Percentiles rank a stretch among this genome's conserved stretches.
These are phyloP conservation scores for Chionographis japonica DNA, from an alignment of 106 monocot genomes.

Conservation along the genomic window DNA sequence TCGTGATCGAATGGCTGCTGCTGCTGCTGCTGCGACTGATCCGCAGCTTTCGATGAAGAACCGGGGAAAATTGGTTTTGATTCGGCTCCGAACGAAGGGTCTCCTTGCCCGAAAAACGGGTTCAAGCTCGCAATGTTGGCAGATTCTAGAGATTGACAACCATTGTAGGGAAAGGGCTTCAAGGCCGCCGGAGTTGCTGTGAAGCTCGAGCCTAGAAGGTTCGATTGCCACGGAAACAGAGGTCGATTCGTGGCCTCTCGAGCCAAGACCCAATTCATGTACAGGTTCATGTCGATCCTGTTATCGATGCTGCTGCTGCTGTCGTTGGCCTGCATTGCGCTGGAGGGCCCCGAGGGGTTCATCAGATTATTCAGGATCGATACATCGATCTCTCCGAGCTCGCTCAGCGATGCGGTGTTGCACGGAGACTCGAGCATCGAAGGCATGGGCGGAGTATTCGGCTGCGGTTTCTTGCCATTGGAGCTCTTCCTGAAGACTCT, in stretches of 20 bases:
- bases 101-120: constrained; percentile 14
- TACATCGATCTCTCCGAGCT: constrained; percentile 40
- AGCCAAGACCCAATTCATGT: constrained; percentile 31
- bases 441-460: constrained; percentile 5
- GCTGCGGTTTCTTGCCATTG: constrained; percentile 27
- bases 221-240: constrained; percentile 16
- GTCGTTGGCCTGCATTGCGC: constrained; percentile 17
- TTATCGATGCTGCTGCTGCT: neutral
- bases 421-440: constrained; percentile 23
- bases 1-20: constrained; percentile 25
- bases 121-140: constrained; percentile 12
- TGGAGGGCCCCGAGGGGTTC: constrained; percentile 8
- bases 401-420: constrained; percentile 19
- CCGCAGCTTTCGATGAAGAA: constrained; percentile 10
- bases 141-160: constrained; percentile 5
- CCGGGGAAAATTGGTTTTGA: neutral
- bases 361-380: constrained; percentile 24
- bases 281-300: constrained; percentile 22
- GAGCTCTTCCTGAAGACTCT: constrained; percentile 65
- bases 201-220: constrained; percentile 4
- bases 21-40: constrained; percentile 20
- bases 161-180: constrained; percentile 15
- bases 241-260: constrained; percentile 10
- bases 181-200: constrained; percentile 8
- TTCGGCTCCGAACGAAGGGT: constrained; percentile 2